Percentiles rank a stretch among this genome's conserved stretches.
Conservation (phyloP, 164 flowering plant species). For the Litsea cubeba region DNA sequence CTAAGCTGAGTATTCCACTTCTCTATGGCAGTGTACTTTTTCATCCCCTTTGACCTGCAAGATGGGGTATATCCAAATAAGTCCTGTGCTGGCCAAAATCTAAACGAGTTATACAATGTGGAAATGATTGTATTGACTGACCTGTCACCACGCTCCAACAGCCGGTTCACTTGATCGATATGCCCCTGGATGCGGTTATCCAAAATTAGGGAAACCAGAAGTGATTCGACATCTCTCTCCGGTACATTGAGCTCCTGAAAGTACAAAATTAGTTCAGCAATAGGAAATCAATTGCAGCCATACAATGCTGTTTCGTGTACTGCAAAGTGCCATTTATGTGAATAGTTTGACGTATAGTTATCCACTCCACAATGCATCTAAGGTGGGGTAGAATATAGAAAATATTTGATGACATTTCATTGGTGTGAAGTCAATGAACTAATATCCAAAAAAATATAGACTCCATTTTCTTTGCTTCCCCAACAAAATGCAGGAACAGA, state of each 20-base stretch:
- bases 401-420: no score
- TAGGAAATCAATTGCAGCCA: background rate
- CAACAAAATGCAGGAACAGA: no score
- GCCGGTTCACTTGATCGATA: constrained; percentile 82
- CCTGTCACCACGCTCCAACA: constrained; percentile 82
- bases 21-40: constrained; percentile 78
- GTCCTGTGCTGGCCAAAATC: constrained; percentile 60
- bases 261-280: background rate
- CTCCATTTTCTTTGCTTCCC: no score
- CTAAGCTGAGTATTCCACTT: constrained; percentile 95
- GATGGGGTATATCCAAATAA: constrained; percentile 92
- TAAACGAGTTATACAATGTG: background rate
- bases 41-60: constrained; percentile 94
- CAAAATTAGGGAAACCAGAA: constrained; percentile 83
- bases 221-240: constrained; percentile 84
- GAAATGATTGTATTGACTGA: constrained; percentile 24
- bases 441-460: no score
- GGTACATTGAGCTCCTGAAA: constrained; percentile 92
- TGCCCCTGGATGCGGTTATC: constrained; percentile 83
- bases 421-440: no score
- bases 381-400: background rate
- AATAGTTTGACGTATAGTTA: no score
- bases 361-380: background rate
- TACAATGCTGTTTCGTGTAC: background rate
- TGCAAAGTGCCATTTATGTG: background rate